Base-by-base conservation (phyloP, 805 yeast species). In the Candida koratica region DNA sequence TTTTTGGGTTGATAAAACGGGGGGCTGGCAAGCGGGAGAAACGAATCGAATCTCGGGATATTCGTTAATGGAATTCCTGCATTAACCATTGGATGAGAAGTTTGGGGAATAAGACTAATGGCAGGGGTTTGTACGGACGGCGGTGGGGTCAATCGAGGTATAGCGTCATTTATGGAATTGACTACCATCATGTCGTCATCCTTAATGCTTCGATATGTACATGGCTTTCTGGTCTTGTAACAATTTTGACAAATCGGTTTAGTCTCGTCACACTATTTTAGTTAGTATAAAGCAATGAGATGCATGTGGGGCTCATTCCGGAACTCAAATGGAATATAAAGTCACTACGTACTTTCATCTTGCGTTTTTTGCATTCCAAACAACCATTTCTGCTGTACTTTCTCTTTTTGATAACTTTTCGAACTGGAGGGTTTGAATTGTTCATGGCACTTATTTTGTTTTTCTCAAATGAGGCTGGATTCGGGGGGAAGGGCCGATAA, bases 251-350 rank as follows among this genome's bases (percentile, higher is more conserved):
- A 45, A 6, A 18, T 14, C 5, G 49, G 49, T 35, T 39, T 38
- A 3, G 31, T 29, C 41, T 45, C 49, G 28, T 45, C 49, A 34
- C 49, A 45, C 47, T 45, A 31, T 8, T n/a, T n/a, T n/a, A n/a
- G n/a, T n/a, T n/a, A n/a, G n/a, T n/a, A n/a, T n/a, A n/a, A n/a
- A n/a, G n/a, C n/a, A n/a, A n/a, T n/a, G n/a, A n/a, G n/a, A n/a
- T n/a, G n/a, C n/a, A n/a, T n/a, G n/a, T n/a, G n/a, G n/a, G n/a
- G n/a, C n/a, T n/a, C n/a, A n/a, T n/a, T n/a, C n/a, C n/a, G n/a
- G n/a, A n/a, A n/a, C n/a, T n/a, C n/a, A n/a, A n/a, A n/a, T n/a
- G n/a, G n/a, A n/a, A n/a, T n/a, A n/a, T n/a, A n/a, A n/a, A n/a
- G n/a, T 9, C 12, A 7, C 9, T 32, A 43, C 49, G 28, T 43